These are phyloP conservation scores for Nematocida minor DNA, from an alignment of 371 early-diverging fungal species.

Conservation along the genomic window DNA sequence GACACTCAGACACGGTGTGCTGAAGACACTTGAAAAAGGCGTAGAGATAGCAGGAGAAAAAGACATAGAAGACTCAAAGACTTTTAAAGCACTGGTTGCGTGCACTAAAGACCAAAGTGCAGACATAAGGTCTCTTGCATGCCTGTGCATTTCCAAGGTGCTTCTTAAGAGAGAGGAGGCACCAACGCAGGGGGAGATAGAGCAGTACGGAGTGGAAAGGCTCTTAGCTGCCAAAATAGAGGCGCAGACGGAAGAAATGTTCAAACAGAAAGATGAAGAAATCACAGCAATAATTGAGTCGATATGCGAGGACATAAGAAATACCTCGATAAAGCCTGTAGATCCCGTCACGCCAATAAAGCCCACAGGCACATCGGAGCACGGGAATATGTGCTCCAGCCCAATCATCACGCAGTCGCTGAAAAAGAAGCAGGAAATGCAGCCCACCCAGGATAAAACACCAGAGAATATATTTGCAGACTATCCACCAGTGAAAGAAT, in stretches of 20 bases:
- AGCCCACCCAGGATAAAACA: neutral
- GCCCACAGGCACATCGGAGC: neutral
- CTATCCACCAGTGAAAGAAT: neutral
- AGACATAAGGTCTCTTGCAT: slow-evolving; percentile 17
- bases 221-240: slow-evolving; percentile 17
- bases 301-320: slow-evolving; percentile 46
- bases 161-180: neutral
- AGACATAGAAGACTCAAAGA: neutral
- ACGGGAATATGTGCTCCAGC: neutral
- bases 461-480: neutral
- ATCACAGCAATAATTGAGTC: slow-evolving; percentile 33
- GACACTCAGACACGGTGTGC: neutral
- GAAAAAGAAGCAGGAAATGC: neutral
- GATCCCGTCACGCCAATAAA: neutral
- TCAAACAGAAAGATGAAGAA: slow-evolving; percentile 26
- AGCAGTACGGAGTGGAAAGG: slow-evolving; percentile 30
- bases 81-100: neutral
- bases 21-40: neutral
- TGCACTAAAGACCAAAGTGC: slow-evolving; percentile 16
- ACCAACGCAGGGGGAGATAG: slow-evolving; percentile 17
- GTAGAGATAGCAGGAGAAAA: neutral
- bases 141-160: neutral
- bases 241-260: neutral
- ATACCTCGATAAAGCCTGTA: slow-evolving; percentile 14
- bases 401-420: slow-evolving; percentile 10